phyloP scores from a whole-genome alignment of 2,329 filamentous ascomycete species.

The Didymellaceae sp. region DNA sequence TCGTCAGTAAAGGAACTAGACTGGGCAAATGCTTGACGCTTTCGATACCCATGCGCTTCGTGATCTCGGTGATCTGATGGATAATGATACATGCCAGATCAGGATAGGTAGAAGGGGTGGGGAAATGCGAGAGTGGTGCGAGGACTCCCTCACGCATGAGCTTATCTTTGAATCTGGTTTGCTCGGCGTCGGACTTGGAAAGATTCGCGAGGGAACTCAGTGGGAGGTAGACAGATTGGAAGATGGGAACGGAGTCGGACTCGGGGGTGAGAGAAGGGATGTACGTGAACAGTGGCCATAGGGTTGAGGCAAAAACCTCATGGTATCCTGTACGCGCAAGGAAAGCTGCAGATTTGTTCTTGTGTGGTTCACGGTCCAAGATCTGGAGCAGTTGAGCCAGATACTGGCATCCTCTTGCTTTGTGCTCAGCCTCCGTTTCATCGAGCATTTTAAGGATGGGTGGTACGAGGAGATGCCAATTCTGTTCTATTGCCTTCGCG shows the following conservation, averaged over 20 bases:
- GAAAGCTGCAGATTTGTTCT: conserved; percentile 52
- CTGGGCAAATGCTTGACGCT: conserved; percentile 73
- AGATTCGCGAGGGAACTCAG: conserved; percentile 62
- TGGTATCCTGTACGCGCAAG: conserved; percentile 64
- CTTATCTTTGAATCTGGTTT: conserved; percentile 51
- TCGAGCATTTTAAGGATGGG: conserved; percentile 73
- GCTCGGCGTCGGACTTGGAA: conserved; percentile 5
- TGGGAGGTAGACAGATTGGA: conserved; percentile 70
- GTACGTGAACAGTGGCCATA: conserved; percentile 75
- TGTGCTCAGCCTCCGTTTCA: conserved; percentile 62
- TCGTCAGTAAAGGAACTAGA: conserved; percentile 70
- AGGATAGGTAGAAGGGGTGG: conserved; percentile 57
- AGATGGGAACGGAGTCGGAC: conserved; percentile 68
- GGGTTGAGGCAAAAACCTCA: conserved; percentile 70
- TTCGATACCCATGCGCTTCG: conserved; percentile 66
- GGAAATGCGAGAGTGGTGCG: conserved; percentile 61
- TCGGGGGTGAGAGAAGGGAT: conserved; percentile 80
- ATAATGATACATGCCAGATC: conserved; percentile 65
- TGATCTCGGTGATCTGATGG: conserved; percentile 55
- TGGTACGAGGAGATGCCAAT: conserved; percentile 74
- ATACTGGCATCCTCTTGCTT: conserved; percentile 63
- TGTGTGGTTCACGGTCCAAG: conserved; percentile 4
- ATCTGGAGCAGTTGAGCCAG: conserved; percentile 62
- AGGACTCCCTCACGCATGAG: conserved; percentile 53
- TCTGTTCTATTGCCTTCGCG: conserved; percentile 57